phyloP scores from a whole-genome alignment of 2,329 filamentous ascomycete genomes.

The Alternaria longipes region DNA sequence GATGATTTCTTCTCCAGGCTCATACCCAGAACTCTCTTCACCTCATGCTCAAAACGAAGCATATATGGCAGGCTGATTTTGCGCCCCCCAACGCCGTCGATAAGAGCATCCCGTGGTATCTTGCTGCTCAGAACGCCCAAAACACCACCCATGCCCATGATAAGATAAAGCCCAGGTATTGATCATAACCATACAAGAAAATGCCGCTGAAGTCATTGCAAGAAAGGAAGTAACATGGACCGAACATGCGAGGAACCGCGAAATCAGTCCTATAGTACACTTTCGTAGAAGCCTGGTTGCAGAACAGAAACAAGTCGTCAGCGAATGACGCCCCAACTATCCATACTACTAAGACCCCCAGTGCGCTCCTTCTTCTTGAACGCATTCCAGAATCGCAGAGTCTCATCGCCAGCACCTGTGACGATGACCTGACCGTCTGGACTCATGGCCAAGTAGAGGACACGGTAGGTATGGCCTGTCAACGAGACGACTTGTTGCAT shows the following conservation, averaged over 20 bases:
- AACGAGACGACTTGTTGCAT: conserved; percentile 97
- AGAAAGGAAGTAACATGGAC: conserved; percentile 2
- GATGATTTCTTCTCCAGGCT: conserved; percentile 33
- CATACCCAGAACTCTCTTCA: conserved; percentile 34
- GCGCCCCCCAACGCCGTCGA: conserved; percentile 4
- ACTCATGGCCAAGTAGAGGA: conserved; percentile 96
- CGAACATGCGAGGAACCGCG: background rate
- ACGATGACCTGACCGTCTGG: conserved; percentile 94
- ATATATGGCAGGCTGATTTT: background rate
- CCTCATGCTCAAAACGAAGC: background rate
- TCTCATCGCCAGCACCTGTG: conserved; percentile 96
- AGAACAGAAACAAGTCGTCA: conserved; percentile 41
- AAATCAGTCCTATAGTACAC: conserved; percentile 12
- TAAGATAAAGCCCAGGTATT: background rate
- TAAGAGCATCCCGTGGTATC: conserved; percentile 18
- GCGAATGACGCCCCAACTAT: conserved; percentile 86
- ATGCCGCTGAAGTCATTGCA: conserved; percentile 10
- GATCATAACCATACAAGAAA: conserved; percentile 13
- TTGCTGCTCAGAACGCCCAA: conserved; percentile 9
- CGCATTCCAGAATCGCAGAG: conserved; percentile 93
- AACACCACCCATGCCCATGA: conserved; percentile 7
- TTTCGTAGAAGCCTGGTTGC: conserved; percentile 8
- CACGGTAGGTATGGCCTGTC: conserved; percentile 95
- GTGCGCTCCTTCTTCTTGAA: conserved; percentile 84
- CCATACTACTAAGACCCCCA: conserved; percentile 65